Evolutionary conservation across 257 asterid genomes (phyloP).

Genomic region (Solanum paucissectum): DNA sequence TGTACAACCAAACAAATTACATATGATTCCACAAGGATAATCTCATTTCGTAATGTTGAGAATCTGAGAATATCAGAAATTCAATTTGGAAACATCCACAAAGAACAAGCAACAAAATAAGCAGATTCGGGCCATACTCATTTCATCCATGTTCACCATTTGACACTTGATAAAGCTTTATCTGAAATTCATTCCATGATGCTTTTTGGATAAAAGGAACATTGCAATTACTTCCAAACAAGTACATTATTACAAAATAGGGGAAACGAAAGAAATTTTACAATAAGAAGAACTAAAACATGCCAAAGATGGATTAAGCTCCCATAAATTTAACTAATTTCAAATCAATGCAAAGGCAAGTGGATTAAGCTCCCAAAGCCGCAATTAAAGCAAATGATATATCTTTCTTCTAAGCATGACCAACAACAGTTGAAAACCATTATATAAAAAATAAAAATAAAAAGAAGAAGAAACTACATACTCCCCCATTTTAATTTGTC

Average conservation of each 20-base stretch:
- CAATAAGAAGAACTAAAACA: not conserved
- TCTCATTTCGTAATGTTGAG: not conserved
- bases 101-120: not conserved
- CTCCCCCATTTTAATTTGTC: not conserved
- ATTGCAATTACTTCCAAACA: not conserved
- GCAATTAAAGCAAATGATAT: not conserved
- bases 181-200: not conserved
- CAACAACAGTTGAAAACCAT: not conserved
- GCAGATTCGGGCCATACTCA: not conserved
- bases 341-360: not conserved
- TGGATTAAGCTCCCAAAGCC: not conserved
- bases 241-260: not conserved
- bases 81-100: not conserved
- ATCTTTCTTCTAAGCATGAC: not conserved
- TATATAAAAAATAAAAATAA: not conserved
- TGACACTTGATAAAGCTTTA: not conserved
- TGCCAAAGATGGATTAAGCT: not conserved
- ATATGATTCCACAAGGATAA: not conserved
- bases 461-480: not conserved
- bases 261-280: not conserved
- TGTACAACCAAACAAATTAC: not conserved
- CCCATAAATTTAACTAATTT: not conserved
- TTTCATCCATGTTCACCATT: not conserved
- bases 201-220: not conserved
- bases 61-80: not conserved